Percentiles rank a stretch among this genome's conserved stretches.
These are phyloP conservation scores for Elongisporangium prolatum DNA, from an alignment of 352 stramenopile genomes.

Conservation along the genomic window DNA sequence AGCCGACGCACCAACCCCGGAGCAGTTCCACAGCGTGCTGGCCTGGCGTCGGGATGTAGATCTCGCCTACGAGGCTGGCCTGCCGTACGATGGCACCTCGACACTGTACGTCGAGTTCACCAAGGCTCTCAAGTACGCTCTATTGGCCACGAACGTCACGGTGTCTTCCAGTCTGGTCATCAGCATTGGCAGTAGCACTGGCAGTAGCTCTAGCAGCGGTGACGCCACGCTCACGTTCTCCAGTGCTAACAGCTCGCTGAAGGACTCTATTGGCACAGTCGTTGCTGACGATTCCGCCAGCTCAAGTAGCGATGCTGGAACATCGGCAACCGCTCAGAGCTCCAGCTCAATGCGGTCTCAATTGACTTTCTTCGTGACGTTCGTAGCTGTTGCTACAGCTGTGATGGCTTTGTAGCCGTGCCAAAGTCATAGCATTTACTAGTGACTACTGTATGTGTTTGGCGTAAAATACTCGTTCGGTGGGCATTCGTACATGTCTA, in stretches of 20 bases:
- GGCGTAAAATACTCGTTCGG: not conserved
- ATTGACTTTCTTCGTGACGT: not conserved
- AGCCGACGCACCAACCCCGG: conserved; percentile 19
- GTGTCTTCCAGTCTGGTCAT: conserved; percentile 41
- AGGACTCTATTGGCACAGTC: conserved; percentile 27
- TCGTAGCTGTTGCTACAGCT: not conserved
- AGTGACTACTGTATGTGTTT: not conserved
- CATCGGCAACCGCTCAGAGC: not conserved
- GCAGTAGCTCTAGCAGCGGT: conserved; percentile 7
- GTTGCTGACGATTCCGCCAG: conserved; percentile 9
- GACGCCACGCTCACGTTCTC: conserved; percentile 26
- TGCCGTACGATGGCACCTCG: conserved; percentile 48
- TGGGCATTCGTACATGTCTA: not conserved
- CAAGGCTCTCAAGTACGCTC: conserved; percentile 26
- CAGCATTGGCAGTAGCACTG: conserved; percentile 11
- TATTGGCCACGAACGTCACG: conserved; percentile 31
- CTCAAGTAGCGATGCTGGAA: not conserved
- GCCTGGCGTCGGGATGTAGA: conserved; percentile 48
- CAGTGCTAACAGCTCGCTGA: conserved; percentile 19
- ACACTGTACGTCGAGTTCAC: conserved; percentile 44
- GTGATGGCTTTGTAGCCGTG: not conserved
- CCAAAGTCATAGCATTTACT: not conserved
- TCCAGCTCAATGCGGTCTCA: not conserved
- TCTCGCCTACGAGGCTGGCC: conserved; percentile 32
- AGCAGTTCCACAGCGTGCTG: conserved; percentile 46